Evolutionary conservation across 2,329 filamentous ascomycete species (phyloP).

Genomic region (Torrubiella hemipterigena): DNA sequence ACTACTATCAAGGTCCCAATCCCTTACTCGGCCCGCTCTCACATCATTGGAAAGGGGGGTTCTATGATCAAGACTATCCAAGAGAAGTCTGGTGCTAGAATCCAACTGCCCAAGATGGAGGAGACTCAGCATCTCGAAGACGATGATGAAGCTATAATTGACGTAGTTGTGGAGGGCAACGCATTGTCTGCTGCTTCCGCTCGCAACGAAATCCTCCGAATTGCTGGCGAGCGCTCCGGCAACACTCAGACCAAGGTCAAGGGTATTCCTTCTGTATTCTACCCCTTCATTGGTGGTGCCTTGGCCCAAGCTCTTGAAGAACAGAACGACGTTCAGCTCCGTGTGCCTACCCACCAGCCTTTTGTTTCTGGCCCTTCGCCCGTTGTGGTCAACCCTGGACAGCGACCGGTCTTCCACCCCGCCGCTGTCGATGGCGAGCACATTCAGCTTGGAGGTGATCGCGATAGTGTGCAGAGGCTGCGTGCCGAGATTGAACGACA

Average conservation of each 20-base stretch:
- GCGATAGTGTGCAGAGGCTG: slow-evolving; percentile 66
- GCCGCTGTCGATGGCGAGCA: slow-evolving; percentile 57
- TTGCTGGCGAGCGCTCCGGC: slow-evolving; percentile 75
- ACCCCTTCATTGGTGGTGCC: slow-evolving; percentile 80
- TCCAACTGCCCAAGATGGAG: slow-evolving; percentile 78
- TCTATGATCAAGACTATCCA: slow-evolving; percentile 82
- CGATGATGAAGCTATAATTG: slow-evolving; percentile 69
- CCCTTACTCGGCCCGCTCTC: slow-evolving; percentile 69
- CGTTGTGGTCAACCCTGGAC: slow-evolving; percentile 45
- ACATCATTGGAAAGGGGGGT: slow-evolving; percentile 89
- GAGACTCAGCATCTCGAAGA: slow-evolving; percentile 41
- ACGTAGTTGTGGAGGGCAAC: slow-evolving; percentile 85
- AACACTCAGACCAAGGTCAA: slow-evolving; percentile 73
- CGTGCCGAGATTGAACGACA: slow-evolving; percentile 71
- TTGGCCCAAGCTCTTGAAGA: slow-evolving; percentile 60
- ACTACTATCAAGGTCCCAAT: slow-evolving; percentile 62
- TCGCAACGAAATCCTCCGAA: slow-evolving; percentile 70
- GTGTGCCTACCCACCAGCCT: slow-evolving; percentile 70
- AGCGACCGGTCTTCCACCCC: slow-evolving; percentile 58
- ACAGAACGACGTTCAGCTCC: slow-evolving; percentile 65
- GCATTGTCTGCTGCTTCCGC: slow-evolving; percentile 77
- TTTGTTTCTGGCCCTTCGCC: slow-evolving; percentile 62
- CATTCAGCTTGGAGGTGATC: slow-evolving; percentile 80
- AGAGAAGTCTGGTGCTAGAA: slow-evolving; percentile 77
- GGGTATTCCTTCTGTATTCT: slow-evolving; percentile 81